Conservation (phyloP, 495 filamentous ascomycete species). For the Aspergillus asperescens region DNA sequence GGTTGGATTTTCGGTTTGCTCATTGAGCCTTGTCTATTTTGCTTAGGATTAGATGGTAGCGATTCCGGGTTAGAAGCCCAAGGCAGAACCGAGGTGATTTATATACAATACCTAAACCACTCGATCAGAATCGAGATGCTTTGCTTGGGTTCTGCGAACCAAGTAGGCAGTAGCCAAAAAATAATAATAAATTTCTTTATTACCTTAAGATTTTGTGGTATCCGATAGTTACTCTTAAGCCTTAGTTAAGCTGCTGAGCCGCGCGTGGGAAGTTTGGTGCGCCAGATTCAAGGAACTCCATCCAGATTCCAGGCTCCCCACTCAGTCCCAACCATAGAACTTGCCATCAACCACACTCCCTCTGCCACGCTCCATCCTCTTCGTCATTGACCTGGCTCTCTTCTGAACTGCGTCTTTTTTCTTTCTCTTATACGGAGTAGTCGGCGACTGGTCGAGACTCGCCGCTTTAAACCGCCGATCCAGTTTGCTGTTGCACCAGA, state of each 20-base stretch:
- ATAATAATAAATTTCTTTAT: too few relatives aligned
- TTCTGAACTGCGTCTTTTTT: not conserved
- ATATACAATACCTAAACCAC: too few relatives aligned
- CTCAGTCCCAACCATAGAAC: not conserved
- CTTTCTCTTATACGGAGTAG: not conserved
- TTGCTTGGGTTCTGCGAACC: too few relatives aligned
- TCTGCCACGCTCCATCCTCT: not conserved
- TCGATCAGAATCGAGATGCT: too few relatives aligned
- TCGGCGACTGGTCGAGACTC: not conserved
- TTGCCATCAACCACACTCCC: not conserved
- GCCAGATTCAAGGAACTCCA: too few relatives aligned
- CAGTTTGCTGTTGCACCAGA: not conserved
- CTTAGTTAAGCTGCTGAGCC: too few relatives aligned
- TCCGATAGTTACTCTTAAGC: too few relatives aligned
- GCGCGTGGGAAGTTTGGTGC: too few relatives aligned
- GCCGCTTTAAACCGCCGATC: not conserved
- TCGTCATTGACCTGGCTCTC: not conserved
- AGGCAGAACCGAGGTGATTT: too few relatives aligned
- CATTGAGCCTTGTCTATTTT: not conserved
- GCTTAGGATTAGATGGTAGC: not conserved
- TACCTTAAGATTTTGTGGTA: too few relatives aligned
- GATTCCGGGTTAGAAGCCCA: not conserved
- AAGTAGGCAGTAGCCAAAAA: too few relatives aligned
- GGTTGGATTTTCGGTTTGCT: slow-evolving; percentile 33
- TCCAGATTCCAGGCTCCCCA: too few relatives aligned